Percentiles rank a stretch among this genome's conserved stretches.
Evolutionary conservation across 306 rosid species (phyloP).

Genomic region (Malus orientalis): DNA sequence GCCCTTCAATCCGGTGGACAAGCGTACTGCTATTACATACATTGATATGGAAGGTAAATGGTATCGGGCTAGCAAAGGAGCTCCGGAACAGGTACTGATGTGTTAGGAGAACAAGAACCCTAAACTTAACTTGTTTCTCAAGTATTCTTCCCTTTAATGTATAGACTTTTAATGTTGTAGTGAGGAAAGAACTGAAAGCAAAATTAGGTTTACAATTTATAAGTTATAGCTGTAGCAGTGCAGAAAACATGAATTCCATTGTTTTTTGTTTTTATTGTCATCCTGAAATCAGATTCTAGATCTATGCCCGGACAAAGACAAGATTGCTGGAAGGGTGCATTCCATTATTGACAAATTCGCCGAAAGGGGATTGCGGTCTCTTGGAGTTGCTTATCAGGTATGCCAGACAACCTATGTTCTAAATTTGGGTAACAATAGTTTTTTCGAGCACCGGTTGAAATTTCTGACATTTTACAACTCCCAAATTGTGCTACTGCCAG

Average conservation of each 20-base stretch:
- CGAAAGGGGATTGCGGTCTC: slow-evolving; percentile 83
- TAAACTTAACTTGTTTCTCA: not conserved
- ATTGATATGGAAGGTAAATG: slow-evolving; percentile 56
- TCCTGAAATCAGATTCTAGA: slow-evolving; percentile 50
- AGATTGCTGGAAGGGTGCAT: slow-evolving; percentile 60
- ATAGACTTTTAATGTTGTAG: not conserved
- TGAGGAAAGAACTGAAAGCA: not conserved
- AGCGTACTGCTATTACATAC: slow-evolving; percentile 84
- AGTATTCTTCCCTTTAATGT: not conserved
- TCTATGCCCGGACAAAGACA: slow-evolving; percentile 55
- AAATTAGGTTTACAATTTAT: not conserved
- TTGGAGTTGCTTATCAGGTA: slow-evolving; percentile 80
- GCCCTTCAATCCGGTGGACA: slow-evolving; percentile 86
- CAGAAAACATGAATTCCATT: slow-evolving; percentile 15
- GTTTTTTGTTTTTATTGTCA: not conserved
- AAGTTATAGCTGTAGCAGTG: not conserved
- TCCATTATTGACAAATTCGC: slow-evolving; percentile 79
- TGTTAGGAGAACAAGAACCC: not conserved
- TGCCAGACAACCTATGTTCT: slow-evolving; percentile 8
- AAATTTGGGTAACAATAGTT: not conserved
- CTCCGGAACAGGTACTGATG: slow-evolving; percentile 74
- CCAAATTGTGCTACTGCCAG: slow-evolving; percentile 29
- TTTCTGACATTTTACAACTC: slow-evolving; percentile 1
- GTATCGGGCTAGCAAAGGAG: slow-evolving; percentile 83
- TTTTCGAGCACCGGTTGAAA: slow-evolving; percentile 5